Evolutionary conservation across 2,329 filamentous ascomycete genomes (phyloP), one percentile per base, ranked within the genome.

Genomic region (Penicillium sp.): DNA sequence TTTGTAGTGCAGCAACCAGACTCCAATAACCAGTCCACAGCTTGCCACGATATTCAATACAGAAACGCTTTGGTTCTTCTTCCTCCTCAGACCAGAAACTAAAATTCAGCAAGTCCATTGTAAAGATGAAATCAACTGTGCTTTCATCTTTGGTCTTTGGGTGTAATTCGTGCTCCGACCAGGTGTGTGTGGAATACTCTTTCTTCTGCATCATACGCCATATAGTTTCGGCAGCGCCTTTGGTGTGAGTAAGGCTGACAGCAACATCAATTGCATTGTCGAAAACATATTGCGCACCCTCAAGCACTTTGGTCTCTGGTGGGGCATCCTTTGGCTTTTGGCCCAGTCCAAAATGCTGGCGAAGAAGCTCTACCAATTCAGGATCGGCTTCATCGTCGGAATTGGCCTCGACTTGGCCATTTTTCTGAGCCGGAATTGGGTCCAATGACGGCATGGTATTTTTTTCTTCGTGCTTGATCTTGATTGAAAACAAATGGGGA

Each of bases 21-120:
- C 92, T 96, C 87, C 90, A 96, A 74, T 99, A 99, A 4, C 94
- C 94, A 0, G 92, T 97, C 91, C 92, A 97, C 55, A 76, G 85
- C 73, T 85, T 87, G 29, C 85, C 92, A 44, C 82, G 83, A 74
- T 97, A 97, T 55, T 90, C 87, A 40, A 99, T 83, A 10, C 89
- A 83, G 72, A 93, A 99, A 11, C 91, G 82, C 66, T 93, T 86
- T 26, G 62, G 59, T 5, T 85, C 81, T 11, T 89, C 86, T 3
- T 73, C 68, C 57, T 81, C 75, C 50, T 90, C 87, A 14, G 90
- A 95, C 94, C 94, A 99, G 73, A 99, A 99, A 22, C 88, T 95
- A 71, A 97, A 99, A 72, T 99, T 99, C 49, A 99, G 78, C 29
- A 99, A 74, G 72, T 99, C 94, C 91, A 99, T 96, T 20, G 90